Base-by-base conservation (phyloP, 208 protist species). In the Tritrichomonas musculus region DNA sequence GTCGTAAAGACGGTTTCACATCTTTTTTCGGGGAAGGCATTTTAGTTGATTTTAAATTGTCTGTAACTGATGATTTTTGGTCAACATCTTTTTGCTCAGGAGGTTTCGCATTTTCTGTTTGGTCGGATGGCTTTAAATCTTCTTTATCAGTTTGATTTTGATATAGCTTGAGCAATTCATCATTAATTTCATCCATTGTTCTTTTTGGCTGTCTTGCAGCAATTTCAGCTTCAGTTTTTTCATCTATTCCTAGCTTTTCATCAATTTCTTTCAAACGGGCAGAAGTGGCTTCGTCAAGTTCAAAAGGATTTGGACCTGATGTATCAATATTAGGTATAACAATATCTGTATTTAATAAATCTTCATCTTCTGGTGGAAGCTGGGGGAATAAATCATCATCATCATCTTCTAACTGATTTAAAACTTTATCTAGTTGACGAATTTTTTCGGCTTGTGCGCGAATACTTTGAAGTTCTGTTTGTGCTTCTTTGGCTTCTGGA, bases 261-360 rank as follows among this genome's bases (percentile, higher is more conserved):
- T 88, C 77, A 13, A 88, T 88, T 88, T 88, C 77, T 57, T 88
- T 88, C 4, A 88, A 57, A 30, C 77, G 44, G 33, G 44, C 27
- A 27, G 39, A n/a, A 22, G 47, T 33, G 2, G 53, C 47, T 39
- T 25, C 25, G 27, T 53, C 47, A 57, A 88, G n/a, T 33, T 88
- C 77, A 88, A 88, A 88, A 57, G 77, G 77, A 88, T 88, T 88
- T 39, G 77, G 77, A 14, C 47, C 77, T 20, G 77, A 60, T 53
- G 47, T 49, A 30, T 88, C 77, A 17, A 88, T 57, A 14, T 88
- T 88, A 5, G 47, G 47, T 2, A 88, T 53, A 20, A 88, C 41
- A 39, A 39, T 53, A 47, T 88, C 77, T 5, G 33, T 49, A 60
- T 88, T 47, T 4, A 88, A 33, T 11, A 88, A 57, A 39, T 33